phyloP scores from a whole-genome alignment of 1,139 yeast species.

The Lipomyces yarrowii region DNA sequence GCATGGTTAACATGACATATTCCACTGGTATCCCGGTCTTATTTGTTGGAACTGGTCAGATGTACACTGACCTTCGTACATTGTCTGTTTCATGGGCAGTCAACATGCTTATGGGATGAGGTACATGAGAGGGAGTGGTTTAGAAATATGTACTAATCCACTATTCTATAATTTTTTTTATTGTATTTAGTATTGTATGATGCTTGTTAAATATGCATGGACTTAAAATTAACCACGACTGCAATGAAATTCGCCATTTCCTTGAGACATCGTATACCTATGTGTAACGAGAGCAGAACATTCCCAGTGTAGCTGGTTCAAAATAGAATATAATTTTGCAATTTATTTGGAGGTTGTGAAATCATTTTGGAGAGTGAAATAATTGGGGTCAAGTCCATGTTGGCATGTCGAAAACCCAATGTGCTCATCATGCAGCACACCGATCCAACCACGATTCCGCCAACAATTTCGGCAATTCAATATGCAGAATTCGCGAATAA shows the following conservation, averaged over 20 bases:
- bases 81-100: constrained; percentile 93
- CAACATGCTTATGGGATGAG: constrained; percentile 61
- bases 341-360: too few species aligned
- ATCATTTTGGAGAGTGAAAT: too few species aligned
- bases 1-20: constrained; percentile 97
- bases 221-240: background rate
- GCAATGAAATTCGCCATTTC: too few species aligned
- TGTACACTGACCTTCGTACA: constrained; percentile 92
- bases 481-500: background rate
- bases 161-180: background rate
- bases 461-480: background rate
- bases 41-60: constrained; percentile 96
- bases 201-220: background rate
- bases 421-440: background rate
- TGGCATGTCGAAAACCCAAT: too few species aligned
- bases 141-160: background rate
- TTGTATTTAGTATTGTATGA: background rate
- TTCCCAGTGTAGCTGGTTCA: too few species aligned
- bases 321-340: too few species aligned
- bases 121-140: background rate
- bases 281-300: too few species aligned
- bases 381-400: too few species aligned
- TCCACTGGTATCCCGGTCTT: constrained; percentile 94
- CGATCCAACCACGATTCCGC: background rate
- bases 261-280: too few species aligned